Conservation (phyloP, 1,284 basidiomycete genomes). For the Fomitopsis schrenkii region DNA sequence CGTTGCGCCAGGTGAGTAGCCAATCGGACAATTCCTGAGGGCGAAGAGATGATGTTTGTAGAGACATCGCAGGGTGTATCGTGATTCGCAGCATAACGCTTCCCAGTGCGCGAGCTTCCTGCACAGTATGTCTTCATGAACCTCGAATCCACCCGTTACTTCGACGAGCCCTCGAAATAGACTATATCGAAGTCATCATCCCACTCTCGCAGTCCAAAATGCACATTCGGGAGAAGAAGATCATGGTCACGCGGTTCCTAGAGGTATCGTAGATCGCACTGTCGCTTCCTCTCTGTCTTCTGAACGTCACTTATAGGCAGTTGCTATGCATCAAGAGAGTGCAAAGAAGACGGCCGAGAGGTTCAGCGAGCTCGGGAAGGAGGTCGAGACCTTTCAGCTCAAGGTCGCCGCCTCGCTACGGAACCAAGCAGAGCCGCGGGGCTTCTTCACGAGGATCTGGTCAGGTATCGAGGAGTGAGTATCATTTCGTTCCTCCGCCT, state of each 20-base stretch:
- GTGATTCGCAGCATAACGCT: conserved; percentile 22
- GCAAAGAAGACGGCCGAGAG: conserved; percentile 18
- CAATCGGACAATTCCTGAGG: background rate
- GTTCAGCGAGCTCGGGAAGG: conserved; percentile 24
- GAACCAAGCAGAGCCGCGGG: conserved; percentile 21
- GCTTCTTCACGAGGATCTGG: conserved; percentile 23
- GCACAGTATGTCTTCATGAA: conserved; percentile 12
- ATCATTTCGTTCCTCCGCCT: background rate
- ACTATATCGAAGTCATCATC: conserved; percentile 24
- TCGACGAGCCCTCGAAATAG: conserved; percentile 6
- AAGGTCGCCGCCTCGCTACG: conserved; percentile 26
- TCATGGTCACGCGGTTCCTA: conserved; percentile 30
- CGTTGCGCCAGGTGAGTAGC: conserved; percentile 15
- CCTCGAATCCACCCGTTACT: background rate
- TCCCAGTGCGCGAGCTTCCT: conserved; percentile 22
- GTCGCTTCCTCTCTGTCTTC: background rate
- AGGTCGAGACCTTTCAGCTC: conserved; percentile 26
- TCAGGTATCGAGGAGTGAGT: conserved; percentile 24
- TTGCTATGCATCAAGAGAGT: conserved; percentile 23
- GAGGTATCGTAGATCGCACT: conserved; percentile 14
- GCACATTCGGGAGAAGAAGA: conserved; percentile 21
- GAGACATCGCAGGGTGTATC: conserved; percentile 20
- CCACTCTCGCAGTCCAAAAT: conserved; percentile 25
- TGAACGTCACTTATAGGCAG: conserved; percentile 13
- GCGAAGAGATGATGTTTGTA: background rate